These are phyloP conservation scores for Phytophthora nicotianae DNA, from an alignment of 352 stramenopile species.

Conservation along the genomic window DNA sequence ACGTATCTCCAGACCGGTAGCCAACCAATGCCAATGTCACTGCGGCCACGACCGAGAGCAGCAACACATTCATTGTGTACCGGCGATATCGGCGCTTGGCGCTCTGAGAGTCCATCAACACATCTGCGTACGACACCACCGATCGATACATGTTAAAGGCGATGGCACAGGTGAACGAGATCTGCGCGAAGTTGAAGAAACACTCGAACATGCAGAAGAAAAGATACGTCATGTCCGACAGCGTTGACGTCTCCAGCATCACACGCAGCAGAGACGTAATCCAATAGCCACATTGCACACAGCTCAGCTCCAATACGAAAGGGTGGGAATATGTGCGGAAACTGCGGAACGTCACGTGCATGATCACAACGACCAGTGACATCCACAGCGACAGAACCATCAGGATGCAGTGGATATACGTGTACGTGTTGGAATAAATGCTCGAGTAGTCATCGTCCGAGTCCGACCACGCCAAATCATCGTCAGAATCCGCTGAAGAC, in stretches of 20 bases:
- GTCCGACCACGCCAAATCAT: conserved; percentile 10
- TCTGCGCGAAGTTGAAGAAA: conserved; percentile 82
- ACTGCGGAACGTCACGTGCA: conserved; percentile 75
- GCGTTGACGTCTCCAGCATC: conserved; percentile 46
- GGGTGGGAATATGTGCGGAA: conserved; percentile 79
- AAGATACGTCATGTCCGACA: conserved; percentile 58
- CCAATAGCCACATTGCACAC: conserved; percentile 75
- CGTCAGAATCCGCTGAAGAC: conserved; percentile 1
- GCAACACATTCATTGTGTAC: conserved; percentile 74
- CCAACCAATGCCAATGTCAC: conserved; percentile 68
- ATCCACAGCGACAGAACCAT: conserved; percentile 82
- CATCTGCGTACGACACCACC: conserved; percentile 77
- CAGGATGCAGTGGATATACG: conserved; percentile 74
- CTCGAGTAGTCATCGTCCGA: conserved; percentile 13
- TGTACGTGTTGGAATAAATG: conserved; percentile 46
- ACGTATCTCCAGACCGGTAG: conserved; percentile 39
- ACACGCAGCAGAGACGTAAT: conserved; percentile 70
- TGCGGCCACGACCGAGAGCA: conserved; percentile 61
- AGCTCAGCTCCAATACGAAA: conserved; percentile 71
- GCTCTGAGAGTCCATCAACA: conserved; percentile 71
- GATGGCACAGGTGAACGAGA: conserved; percentile 80
- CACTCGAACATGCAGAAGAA: conserved; percentile 76
- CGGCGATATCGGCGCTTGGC: conserved; percentile 58
- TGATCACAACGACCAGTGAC: conserved; percentile 75
- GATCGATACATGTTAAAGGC: conserved; percentile 85